Evolutionary conservation across 2,329 filamentous ascomycete genomes (phyloP).

Genomic region (Stagonosporopsis rhizophila): DNA sequence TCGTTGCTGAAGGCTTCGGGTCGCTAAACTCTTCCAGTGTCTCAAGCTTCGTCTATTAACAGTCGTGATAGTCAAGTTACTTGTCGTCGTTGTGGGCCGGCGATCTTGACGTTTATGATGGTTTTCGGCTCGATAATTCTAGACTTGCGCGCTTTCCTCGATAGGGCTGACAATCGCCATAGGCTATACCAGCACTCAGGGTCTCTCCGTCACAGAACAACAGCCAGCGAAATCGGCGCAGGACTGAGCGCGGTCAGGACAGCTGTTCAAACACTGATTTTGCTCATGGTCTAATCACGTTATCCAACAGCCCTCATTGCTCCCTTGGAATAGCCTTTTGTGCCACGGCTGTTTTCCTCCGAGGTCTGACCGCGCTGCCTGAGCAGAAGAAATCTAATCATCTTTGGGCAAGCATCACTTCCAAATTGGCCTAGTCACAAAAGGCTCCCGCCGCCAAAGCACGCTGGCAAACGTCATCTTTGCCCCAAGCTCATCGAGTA

Average conservation of each 20-base stretch:
- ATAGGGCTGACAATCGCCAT: constrained; percentile 11
- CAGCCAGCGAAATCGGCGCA: background rate
- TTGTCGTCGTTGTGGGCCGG: constrained; percentile 5
- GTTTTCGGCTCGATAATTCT: constrained; percentile 7
- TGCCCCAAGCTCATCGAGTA: background rate
- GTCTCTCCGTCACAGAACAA: constrained; percentile 4
- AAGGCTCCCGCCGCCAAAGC: constrained; percentile 6
- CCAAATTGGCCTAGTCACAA: background rate
- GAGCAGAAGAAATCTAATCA: constrained; percentile 4
- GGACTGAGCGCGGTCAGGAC: background rate
- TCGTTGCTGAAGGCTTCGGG: constrained; percentile 1
- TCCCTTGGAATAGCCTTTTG: background rate
- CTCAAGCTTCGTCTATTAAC: background rate
- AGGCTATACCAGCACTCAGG: constrained; percentile 4
- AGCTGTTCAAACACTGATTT: background rate
- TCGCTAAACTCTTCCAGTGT: background rate
- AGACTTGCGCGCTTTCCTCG: constrained; percentile 14
- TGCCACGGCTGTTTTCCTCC: background rate
- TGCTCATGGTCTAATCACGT: background rate
- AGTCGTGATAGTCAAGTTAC: background rate
- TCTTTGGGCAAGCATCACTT: background rate
- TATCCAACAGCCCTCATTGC: background rate
- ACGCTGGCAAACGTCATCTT: constrained; percentile 10
- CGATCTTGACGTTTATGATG: constrained; percentile 19
- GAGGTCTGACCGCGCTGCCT: constrained; percentile 14